Evolutionary conservation across 2,329 filamentous ascomycete species (phyloP), one percentile per base, ranked within the genome.

Genomic region (Ophiocordyceps camponoti-saundersi): DNA sequence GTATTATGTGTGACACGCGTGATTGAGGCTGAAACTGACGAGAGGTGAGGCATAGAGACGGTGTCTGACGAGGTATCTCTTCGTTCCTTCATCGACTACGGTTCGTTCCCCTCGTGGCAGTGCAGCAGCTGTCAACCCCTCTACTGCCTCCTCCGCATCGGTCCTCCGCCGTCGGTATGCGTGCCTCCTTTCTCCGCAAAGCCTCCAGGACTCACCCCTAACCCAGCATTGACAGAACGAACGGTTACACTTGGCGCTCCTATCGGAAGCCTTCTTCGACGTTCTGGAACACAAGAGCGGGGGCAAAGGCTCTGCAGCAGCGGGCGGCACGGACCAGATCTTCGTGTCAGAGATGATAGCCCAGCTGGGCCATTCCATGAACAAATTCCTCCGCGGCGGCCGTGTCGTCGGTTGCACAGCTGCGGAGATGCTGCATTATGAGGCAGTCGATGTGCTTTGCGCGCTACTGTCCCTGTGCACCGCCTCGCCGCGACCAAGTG

Each of bases 191-290:
- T 15, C 29, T 6, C 10, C 7, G 10, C 18, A 32, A 32, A 15
- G 22, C 26, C 4, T 26, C 15, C 3, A 18, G 16, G 36, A 15
- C 11, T 13, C 13, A 32, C 30, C 23, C 23, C 23, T 32, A 15
- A 32, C 15, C 36, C n/a, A n/a, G n/a, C 36, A 16, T 18, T 39
- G 18, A 36, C 5, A 77, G 73, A 69, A 68, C 49, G 59, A 59
- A 2, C 69, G 75, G 2, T 65, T 65, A 2, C 75, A 75, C 43
- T 56, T 78, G 0, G 59, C 61, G 0, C 54, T 77, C 13, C 57
- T 74, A 1, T 54, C 69, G 0, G 75, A 79, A 52, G 65, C 65
- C 4, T 77, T 73, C 53, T 61, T 75, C 15, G 70, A 75, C 44
- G 51, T 73, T 2, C 56, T 77, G 6, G 55, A 56, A 22, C 71